phyloP scores from a whole-genome alignment of 1,284 basidiomycete genomes.

The Cutaneotrichosporon sp. region DNA sequence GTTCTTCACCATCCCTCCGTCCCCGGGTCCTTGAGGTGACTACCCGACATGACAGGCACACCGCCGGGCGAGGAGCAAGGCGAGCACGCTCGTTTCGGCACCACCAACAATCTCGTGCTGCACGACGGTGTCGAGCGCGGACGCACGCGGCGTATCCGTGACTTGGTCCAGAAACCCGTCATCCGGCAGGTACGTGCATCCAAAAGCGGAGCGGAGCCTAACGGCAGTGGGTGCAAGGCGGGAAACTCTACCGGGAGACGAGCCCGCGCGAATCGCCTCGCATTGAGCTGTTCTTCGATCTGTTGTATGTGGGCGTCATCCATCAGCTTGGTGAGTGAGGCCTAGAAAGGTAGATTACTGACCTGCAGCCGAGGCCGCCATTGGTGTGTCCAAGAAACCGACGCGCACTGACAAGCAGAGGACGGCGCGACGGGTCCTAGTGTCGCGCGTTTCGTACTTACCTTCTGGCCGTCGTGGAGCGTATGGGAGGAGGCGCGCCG shows the following conservation, averaged over 20 bases:
- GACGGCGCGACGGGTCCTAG: conserved; percentile 21
- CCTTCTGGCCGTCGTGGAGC: conserved; percentile 44
- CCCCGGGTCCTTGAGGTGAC: neutral
- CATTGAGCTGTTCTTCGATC: conserved; percentile 50
- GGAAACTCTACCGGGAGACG: conserved; percentile 30
- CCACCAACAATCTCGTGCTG: neutral
- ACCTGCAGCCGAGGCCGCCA: conserved; percentile 38
- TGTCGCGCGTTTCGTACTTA: conserved; percentile 35
- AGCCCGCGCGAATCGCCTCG: conserved; percentile 26
- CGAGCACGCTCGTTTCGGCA: neutral
- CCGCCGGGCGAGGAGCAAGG: neutral
- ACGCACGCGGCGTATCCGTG: conserved; percentile 14
- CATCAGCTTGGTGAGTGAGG: conserved; percentile 41
- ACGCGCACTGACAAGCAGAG: conserved; percentile 13
- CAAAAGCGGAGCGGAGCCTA: neutral
- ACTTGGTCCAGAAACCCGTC: conserved; percentile 23
- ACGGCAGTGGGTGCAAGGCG: conserved; percentile 16
- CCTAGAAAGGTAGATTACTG: neutral
- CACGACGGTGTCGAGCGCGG: conserved; percentile 8
- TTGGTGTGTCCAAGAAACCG: conserved; percentile 15
- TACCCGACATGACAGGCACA: neutral
- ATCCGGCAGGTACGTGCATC: conserved; percentile 27
- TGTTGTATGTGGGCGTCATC: conserved; percentile 49
- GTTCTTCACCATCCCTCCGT: neutral
- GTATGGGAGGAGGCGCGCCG: conserved; percentile 48